phyloP scores from a whole-genome alignment of 139 green algal genomes.

The Bryopsis sp. region DNA sequence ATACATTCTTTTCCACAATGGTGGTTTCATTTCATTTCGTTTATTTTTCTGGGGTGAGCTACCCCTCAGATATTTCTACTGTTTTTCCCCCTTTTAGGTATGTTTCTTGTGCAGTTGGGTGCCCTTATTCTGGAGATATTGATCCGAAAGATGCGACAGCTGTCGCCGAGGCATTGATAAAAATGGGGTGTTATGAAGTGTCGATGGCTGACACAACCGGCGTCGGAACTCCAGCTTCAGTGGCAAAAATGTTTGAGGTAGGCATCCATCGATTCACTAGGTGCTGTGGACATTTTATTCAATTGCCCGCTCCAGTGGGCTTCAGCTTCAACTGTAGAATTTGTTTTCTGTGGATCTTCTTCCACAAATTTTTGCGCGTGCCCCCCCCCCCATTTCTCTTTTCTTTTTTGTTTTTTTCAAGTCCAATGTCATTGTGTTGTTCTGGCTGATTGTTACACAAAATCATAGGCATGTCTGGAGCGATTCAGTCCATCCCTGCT shows the following conservation, averaged over 20 bases:
- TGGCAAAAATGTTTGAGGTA: slow-evolving; percentile 65
- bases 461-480: slow-evolving; percentile 1
- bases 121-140: slow-evolving; percentile 60
- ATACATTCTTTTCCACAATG: not conserved
- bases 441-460: not conserved
- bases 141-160: slow-evolving; percentile 43
- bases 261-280: slow-evolving; percentile 2
- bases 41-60: too few relatives aligned
- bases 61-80: too few relatives aligned
- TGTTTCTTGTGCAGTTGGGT: slow-evolving; percentile 72
- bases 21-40: too few relatives aligned
- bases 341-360: too few relatives aligned
- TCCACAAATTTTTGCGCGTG: too few relatives aligned
- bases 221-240: slow-evolving; percentile 62
- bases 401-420: too few relatives aligned
- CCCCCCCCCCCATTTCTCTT: too few relatives aligned
- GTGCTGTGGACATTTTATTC: too few relatives aligned
- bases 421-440: slow-evolving; percentile 9
- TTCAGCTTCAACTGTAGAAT: too few relatives aligned
- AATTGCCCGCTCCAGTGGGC: too few relatives aligned
- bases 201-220: slow-evolving; percentile 88
- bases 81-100: too few relatives aligned
- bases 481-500: slow-evolving; percentile 42
- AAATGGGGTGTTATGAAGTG: slow-evolving; percentile 93
- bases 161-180: slow-evolving; percentile 53